Conservation (phyloP, 768 basidiomycete species). For the Suillus brevipes region DNA sequence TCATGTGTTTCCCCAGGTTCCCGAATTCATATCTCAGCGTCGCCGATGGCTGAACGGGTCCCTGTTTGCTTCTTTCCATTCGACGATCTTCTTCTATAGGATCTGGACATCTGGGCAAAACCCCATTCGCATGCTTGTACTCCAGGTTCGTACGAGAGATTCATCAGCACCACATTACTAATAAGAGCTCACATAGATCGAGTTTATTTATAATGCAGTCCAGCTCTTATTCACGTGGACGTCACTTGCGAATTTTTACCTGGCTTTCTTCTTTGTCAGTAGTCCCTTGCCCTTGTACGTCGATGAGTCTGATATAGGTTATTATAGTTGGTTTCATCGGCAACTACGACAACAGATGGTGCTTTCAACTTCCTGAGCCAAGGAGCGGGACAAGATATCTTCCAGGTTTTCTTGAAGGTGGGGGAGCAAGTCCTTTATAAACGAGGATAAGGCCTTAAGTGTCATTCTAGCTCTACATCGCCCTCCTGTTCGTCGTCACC, state of each 20-base stretch:
- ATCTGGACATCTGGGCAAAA: slow-evolving; percentile 93
- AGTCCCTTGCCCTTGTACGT: slow-evolving; percentile 17
- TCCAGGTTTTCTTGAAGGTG: slow-evolving; percentile 72
- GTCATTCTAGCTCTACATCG: slow-evolving; percentile 67
- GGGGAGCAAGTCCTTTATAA: slow-evolving; percentile 15
- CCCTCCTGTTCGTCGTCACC: slow-evolving; percentile 75
- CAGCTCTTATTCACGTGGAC: slow-evolving; percentile 96
- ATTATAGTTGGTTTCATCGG: slow-evolving; percentile 74
- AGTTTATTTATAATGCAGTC: slow-evolving; percentile 89
- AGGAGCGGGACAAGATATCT: slow-evolving; percentile 70
- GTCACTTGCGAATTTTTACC: slow-evolving; percentile 87
- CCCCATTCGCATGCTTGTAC: slow-evolving; percentile 76
- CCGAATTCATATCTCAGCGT: slow-evolving; percentile 94
- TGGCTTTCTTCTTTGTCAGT: slow-evolving; percentile 91
- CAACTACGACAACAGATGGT: slow-evolving; percentile 59
- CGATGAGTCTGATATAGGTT: slow-evolving; percentile 21
- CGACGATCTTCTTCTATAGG: slow-evolving; percentile 83
- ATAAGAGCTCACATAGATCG: slow-evolving; percentile 48
- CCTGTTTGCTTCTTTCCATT: slow-evolving; percentile 90
- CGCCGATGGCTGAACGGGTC: slow-evolving; percentile 90
- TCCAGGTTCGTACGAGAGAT: slow-evolving; percentile 41
- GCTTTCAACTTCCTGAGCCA: slow-evolving; percentile 82
- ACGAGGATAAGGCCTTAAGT: background rate
- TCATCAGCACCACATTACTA: background rate
- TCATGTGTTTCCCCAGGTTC: slow-evolving; percentile 44